These are phyloP conservation scores for Colletotrichum cordylinicola DNA, from an alignment of 2,329 filamentous ascomycete species.

Conservation along the genomic window DNA sequence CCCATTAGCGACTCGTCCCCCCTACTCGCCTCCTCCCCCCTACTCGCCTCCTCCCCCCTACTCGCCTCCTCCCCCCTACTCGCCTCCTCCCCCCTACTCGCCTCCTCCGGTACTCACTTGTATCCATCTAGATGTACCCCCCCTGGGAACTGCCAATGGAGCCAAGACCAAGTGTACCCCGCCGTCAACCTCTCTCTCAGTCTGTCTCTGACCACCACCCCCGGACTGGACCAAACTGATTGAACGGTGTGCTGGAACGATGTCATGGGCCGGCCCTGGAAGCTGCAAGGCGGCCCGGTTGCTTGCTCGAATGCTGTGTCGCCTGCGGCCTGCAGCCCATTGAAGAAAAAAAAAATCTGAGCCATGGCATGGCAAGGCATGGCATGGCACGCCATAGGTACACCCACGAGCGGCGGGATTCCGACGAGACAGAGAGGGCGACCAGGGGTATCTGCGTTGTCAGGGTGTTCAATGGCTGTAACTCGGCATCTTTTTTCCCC, in stretches of 20 bases:
- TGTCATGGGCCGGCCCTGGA: slow-evolving; percentile 7
- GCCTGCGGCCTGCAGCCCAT: not conserved
- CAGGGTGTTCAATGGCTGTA: not conserved
- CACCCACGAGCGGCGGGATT: not conserved
- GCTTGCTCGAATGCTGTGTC: not conserved
- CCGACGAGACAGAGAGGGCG: not conserved
- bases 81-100: not conserved
- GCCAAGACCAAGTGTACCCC: slow-evolving; percentile 1
- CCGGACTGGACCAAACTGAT: not conserved
- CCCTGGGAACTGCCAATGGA: not conserved
- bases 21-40: not conserved
- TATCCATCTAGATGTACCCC: not conserved
- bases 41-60: not conserved
- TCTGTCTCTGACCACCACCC: slow-evolving; percentile 9
- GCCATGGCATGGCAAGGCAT: not conserved
- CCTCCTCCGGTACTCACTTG: not conserved
- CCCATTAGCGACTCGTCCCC: not conserved
- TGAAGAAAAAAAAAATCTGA: not conserved
- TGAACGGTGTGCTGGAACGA: slow-evolving; percentile 5
- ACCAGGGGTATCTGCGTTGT: not conserved
- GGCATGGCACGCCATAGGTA: not conserved
- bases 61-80: not conserved
- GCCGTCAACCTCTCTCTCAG: not conserved
- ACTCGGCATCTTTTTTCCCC: slow-evolving; percentile 3
- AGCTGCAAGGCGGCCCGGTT: not conserved